Evolutionary conservation across 129 eudicot genomes (phyloP), one percentile per base, ranked within the genome.

Genomic region (Flaveria brownii): DNA sequence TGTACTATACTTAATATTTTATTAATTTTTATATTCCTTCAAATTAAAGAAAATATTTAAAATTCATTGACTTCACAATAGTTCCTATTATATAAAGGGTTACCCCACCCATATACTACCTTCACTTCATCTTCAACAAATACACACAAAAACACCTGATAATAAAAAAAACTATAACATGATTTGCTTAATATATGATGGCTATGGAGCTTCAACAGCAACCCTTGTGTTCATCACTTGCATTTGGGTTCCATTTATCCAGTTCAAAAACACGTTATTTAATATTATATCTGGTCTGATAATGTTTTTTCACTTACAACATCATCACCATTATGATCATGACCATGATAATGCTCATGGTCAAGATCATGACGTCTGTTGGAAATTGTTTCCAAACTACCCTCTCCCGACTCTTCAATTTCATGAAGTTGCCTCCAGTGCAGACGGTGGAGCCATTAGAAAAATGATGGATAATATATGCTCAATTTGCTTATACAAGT

Each of bases 401-500:
- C 69, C 72, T 70, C 85, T 86, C 50, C 61, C 76, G 9, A 66
- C 72, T 56, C 28, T 76, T 28, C 71, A n/a, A 23, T 89, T 78
- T 50, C 50, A 57, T 15, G 96, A 89, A 39, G 23, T 74, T 56
- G 71, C 11, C 11, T 22, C 62, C 8, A 71, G 2, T 43, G 70
- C 46, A 73, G 71, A 70, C 20, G 22, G 25, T 69, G 66, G 73
- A 9, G 6, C 10, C 2, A 60, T n/a, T 30, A 42, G 43, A 0
- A 71, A 72, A 51, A 77, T 54, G 22, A 81, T 13, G 25, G 87
- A 88, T 9, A 85, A 86, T 14, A 22, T 22, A 3, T 89, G 96
- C 77, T 83, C 96, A 0, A 75, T 89, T 66, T 89, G 96, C 64
- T 30, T 86, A 72, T 86, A 43, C 39, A 89, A 87, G 77, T 89